These are phyloP conservation scores for Naganishia randhawae DNA, from an alignment of 768 basidiomycete genomes.

Conservation along the genomic window DNA sequence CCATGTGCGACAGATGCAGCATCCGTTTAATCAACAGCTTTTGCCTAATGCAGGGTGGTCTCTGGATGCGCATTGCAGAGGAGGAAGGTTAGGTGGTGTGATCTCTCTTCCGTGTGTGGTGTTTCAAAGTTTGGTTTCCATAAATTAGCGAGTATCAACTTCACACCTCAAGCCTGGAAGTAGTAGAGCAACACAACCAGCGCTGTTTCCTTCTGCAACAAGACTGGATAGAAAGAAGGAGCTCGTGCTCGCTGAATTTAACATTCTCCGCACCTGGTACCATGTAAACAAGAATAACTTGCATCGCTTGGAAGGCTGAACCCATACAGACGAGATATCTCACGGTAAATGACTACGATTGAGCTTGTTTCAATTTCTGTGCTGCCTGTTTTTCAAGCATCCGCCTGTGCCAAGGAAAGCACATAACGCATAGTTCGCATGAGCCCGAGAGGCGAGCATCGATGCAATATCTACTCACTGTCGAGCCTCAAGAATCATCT, in stretches of 20 bases:
- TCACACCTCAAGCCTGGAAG: no score
- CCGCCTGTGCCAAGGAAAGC: neutral
- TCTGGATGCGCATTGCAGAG: neutral
- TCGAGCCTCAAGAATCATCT: slow-evolving; percentile 20
- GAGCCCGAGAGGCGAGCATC: neutral
- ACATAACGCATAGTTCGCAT: neutral
- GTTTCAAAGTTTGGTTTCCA: neutral
- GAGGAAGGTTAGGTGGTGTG: neutral
- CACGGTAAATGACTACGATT: neutral
- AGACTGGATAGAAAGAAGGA: no score
- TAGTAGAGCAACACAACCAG: no score
- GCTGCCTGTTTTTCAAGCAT: neutral
- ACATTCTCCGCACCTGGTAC: no score
- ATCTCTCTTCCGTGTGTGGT: neutral
- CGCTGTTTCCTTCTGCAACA: no score
- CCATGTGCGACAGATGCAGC: neutral
- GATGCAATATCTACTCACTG: slow-evolving; percentile 12
- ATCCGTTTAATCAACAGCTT: neutral
- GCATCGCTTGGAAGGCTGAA: neutral
- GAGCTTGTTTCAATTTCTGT: slow-evolving; percentile 1
- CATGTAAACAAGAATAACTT: neutral
- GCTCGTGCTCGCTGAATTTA: no score
- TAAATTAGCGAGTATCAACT: no score
- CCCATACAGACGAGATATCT: neutral
- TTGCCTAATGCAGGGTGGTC: neutral